phyloP scores from a whole-genome alignment of 805 yeast genomes.

The Saccharomyces kudriavzevii region DNA sequence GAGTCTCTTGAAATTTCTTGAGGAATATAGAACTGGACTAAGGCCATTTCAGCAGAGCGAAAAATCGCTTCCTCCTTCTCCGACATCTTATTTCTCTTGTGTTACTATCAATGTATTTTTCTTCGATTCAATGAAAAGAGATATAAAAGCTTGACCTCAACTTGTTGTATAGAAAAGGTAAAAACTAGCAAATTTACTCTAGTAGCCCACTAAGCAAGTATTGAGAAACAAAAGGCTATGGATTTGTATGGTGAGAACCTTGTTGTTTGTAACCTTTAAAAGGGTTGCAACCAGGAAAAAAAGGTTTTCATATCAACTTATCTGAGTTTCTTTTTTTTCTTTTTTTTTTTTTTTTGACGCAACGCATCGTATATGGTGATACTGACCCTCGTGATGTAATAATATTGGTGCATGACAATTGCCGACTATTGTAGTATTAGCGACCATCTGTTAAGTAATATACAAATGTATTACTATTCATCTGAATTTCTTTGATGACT shows the following conservation, averaged over 20 bases:
- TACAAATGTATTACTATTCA: not conserved
- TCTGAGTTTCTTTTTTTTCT: not conserved
- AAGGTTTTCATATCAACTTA: not conserved
- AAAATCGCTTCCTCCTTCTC: conserved; percentile 31
- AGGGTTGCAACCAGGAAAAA: not conserved
- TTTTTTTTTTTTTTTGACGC: not conserved
- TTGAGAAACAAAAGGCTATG: not conserved
- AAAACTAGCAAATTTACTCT: not conserved
- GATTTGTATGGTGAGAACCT: not conserved
- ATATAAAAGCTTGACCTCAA: not conserved
- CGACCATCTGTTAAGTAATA: not conserved
- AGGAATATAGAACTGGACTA: conserved; percentile 85
- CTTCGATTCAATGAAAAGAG: not conserved
- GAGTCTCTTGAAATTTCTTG: conserved; percentile 83
- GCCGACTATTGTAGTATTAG: not conserved
- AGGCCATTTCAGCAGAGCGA: conserved; percentile 95
- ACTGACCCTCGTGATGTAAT: not conserved
- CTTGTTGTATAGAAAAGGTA: not conserved
- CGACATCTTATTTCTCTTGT: not conserved
- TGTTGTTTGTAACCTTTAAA: not conserved
- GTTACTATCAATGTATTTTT: not conserved
- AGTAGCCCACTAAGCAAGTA: not conserved
- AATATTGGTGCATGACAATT: not conserved
- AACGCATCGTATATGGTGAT: not conserved
- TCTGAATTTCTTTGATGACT: not conserved